A percentile compares a stretch with the other conserved stretches of the same genome.
phyloP scores from a whole-genome alignment of 2,329 filamentous ascomycete genomes.

The Tolypocladium capitatum region DNA sequence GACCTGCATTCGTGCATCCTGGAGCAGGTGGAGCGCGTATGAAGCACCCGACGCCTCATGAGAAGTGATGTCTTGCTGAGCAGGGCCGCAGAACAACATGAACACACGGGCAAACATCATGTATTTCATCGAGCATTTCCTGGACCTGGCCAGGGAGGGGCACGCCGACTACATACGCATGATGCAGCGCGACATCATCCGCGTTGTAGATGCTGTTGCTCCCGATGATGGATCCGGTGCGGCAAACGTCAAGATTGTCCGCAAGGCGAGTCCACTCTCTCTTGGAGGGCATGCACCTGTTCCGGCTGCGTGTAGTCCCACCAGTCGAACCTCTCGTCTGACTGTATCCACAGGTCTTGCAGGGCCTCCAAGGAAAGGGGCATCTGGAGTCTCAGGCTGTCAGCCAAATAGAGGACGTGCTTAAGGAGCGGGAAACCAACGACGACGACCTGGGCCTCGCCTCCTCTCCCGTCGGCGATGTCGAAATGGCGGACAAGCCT shows the following conservation, averaged over 20 bases:
- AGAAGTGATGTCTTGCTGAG: background rate
- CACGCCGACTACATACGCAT: slow-evolving; percentile 77
- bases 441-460: slow-evolving; percentile 40
- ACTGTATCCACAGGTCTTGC: slow-evolving; percentile 40
- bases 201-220: slow-evolving; percentile 83
- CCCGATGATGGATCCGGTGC: slow-evolving; percentile 77
- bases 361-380: slow-evolving; percentile 53
- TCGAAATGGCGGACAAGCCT: slow-evolving; percentile 26
- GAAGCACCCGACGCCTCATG: background rate
- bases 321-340: background rate
- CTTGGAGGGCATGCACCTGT: background rate
- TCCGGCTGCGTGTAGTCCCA: background rate
- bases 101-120: slow-evolving; percentile 97
- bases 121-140: slow-evolving; percentile 95
- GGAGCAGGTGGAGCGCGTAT: slow-evolving; percentile 77
- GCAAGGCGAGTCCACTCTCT: slow-evolving; percentile 46
- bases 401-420: slow-evolving; percentile 65
- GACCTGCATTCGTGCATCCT: slow-evolving; percentile 95
- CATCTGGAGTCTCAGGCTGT: slow-evolving; percentile 67
- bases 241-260: slow-evolving; percentile 85
- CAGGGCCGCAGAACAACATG: slow-evolving; percentile 62
- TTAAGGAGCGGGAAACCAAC: slow-evolving; percentile 64
- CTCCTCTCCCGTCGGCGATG: slow-evolving; percentile 35
- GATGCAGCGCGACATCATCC: slow-evolving; percentile 86
- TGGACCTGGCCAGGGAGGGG: slow-evolving; percentile 68